These are phyloP conservation scores for Neurospora sp. DNA, from an alignment of 2,329 filamentous ascomycete genomes.

Conservation along the genomic window DNA sequence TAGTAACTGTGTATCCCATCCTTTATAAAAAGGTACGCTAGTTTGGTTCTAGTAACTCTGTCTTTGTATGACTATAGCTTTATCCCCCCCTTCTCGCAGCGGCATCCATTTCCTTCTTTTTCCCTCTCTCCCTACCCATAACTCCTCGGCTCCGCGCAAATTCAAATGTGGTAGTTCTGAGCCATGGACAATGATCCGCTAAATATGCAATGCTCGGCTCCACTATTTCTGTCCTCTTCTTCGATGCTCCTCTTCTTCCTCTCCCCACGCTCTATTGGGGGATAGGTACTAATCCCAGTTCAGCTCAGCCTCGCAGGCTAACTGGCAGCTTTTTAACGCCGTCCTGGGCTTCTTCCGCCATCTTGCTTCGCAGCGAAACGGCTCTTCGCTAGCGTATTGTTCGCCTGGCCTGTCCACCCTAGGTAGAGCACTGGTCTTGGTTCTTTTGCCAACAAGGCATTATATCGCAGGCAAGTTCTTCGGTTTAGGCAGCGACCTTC, in stretches of 20 bases:
- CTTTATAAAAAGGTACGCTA: neutral
- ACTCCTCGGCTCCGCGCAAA: neutral
- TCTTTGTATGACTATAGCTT: neutral
- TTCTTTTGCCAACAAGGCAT: too few relatives aligned
- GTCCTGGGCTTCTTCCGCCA: neutral
- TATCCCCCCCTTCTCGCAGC: neutral
- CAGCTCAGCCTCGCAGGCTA: neutral
- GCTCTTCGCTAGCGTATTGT: neutral
- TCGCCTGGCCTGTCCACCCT: neutral
- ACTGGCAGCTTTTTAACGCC: neutral
- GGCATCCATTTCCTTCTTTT: neutral
- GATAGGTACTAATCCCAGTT: neutral
- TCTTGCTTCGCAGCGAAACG: neutral
- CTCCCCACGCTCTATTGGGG: neutral
- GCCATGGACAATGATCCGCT: neutral
- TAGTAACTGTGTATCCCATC: neutral
- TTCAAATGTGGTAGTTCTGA: neutral
- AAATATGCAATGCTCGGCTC: neutral
- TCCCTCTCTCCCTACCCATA: neutral
- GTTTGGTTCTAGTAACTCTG: neutral
- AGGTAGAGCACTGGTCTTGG: too few relatives aligned
- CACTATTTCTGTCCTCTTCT: neutral
- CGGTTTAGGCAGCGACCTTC: constrained; percentile 13
- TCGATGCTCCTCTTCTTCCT: neutral
- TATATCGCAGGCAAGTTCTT: too few relatives aligned